These are phyloP conservation scores for Medicago ruthenica DNA, from an alignment of 306 rosid species.

Conservation along the genomic window DNA sequence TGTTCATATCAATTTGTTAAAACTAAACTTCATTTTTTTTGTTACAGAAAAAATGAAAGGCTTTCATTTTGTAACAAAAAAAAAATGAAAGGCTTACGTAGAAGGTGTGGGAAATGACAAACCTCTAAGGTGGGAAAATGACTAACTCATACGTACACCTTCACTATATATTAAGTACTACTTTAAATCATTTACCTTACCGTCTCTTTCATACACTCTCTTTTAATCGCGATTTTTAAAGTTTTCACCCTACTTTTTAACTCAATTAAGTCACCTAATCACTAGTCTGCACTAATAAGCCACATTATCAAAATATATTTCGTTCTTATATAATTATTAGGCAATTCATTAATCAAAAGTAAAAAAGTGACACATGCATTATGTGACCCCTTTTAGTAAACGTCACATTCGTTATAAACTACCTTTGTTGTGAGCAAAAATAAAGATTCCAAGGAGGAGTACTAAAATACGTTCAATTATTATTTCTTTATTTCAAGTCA, in stretches of 20 bases:
- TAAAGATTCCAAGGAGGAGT: not conserved
- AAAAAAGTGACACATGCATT: constrained; percentile 36
- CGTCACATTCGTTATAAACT: not conserved
- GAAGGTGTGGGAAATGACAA: not conserved
- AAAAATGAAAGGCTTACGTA: not conserved
- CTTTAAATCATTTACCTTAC: not conserved
- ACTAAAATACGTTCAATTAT: not conserved
- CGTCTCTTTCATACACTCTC: not conserved
- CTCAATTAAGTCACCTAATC: not conserved
- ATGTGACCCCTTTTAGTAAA: constrained; percentile 13
- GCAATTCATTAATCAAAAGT: not conserved
- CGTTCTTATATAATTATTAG: not conserved
- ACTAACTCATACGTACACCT: constrained; percentile 1
- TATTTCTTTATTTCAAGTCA: not conserved
- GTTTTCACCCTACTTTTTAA: not conserved
- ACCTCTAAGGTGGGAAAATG: not conserved
- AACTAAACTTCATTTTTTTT: too few species aligned
- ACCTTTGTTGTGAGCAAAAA: constrained; percentile 16
- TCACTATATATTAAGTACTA: not conserved
- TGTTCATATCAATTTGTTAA: not conserved
- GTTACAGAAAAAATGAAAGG: not conserved
- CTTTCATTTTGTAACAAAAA: too few species aligned
- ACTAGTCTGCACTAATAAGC: not conserved
- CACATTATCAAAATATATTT: not conserved
- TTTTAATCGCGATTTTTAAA: not conserved